Base-by-base conservation (phyloP, 164 flowering plant species). In the Berberis thunbergii region DNA sequence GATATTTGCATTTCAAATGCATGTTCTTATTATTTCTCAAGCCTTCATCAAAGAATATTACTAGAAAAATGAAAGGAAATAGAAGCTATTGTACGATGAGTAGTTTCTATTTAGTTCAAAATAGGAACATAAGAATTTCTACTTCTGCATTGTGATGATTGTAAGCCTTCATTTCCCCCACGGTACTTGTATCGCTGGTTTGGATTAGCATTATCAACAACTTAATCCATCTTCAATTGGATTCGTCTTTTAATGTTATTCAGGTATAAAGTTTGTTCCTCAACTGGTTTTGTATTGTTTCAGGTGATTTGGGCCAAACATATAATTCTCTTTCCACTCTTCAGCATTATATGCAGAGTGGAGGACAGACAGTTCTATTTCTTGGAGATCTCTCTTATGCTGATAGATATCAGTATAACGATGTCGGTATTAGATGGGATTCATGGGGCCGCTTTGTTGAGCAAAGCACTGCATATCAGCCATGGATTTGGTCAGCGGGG, bases 321-420 rank as follows among this genome's bases (percentile, higher is more conserved):
- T 93, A 64, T 72, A 88, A 93, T 76, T 93, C 98, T 69, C 86
- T 88, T 12, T 90, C 97, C 56, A 90, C 98, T 64, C 81, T 92
- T 62, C 76, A 89, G 78, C 97, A 92, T 77, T 88, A 82, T 72
- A 81, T 84, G 79, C 74, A 83, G 74, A 88, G 90, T 75, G 85
- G 79, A 66, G 92, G 76, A 13, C 78, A 88, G 60, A 57, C 89
- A 44, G 87, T 94, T 13, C 75, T 94, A 74, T 91, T 82, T 80
- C 84, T 91, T 67, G 99, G 99, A 64, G 99, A 93, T 82, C 96
- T 93, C 68, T 86, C 98, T 55, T 93, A 93, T 81, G 90, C 98
- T 68, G 98, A 93, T 75, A 84, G 92, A 67, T 93, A 90, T 72
- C 53, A 76, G 50, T 75, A 81, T 62, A 80, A 78, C 68, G 96